Conservation (phyloP, 805 yeast species). For the Sugiyamaella boreocaroliniensis region DNA sequence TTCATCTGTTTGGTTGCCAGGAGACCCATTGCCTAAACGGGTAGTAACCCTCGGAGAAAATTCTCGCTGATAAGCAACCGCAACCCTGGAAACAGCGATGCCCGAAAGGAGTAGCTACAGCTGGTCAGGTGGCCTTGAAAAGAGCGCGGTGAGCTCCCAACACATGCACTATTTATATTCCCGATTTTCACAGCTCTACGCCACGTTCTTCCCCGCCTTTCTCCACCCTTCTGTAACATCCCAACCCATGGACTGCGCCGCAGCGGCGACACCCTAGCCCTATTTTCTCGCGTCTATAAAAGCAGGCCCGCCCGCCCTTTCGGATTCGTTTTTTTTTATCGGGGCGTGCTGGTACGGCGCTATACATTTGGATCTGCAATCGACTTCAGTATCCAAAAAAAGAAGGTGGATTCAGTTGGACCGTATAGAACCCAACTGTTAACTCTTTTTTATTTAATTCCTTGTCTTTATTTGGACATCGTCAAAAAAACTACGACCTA, state of each 20-base stretch:
- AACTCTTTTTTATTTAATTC: no score
- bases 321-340: neutral
- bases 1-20: no score
- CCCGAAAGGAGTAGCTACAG: neutral
- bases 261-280: neutral
- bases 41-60: neutral
- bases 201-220: no score
- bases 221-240: no score
- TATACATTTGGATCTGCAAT: neutral
- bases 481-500: neutral
- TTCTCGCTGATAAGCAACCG: neutral
- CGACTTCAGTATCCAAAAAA: neutral
- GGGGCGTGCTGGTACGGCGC: neutral
- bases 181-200: no score
- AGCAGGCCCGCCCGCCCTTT: neutral
- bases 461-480: no score
- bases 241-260: neutral
- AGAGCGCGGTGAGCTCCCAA: no score
- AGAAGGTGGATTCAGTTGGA: no score
- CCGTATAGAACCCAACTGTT: no score
- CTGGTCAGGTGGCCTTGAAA: neutral
- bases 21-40: neutral
- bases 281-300: neutral
- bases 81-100: neutral
- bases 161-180: no score